Percentiles rank a stretch among this genome's conserved stretches.
phyloP scores from a whole-genome alignment of 257 asterid genomes.

The Fraxinus pennsylvanica region DNA sequence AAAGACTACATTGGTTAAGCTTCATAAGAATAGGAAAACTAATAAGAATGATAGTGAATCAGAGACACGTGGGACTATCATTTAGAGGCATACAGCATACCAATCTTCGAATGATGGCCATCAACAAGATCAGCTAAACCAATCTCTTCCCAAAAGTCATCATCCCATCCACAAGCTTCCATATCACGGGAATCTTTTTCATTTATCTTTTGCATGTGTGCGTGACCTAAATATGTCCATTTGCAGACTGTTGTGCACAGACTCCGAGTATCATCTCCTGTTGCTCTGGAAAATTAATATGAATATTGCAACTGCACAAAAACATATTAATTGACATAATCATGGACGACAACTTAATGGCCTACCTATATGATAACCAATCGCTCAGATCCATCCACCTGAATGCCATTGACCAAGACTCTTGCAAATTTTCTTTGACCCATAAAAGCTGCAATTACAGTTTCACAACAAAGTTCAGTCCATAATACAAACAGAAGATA shows the following conservation, averaged over 20 bases:
- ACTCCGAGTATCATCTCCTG: slow-evolving; percentile 99
- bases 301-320: slow-evolving; percentile 10
- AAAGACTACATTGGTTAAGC: neutral
- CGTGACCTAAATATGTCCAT: slow-evolving; percentile 98
- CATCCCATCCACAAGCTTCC: slow-evolving; percentile 99
- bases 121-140: slow-evolving; percentile 95
- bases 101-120: slow-evolving; percentile 93
- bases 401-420: slow-evolving; percentile 89
- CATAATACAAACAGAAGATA: slow-evolving; percentile 12
- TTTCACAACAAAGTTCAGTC: slow-evolving; percentile 29
- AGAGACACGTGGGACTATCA: neutral
- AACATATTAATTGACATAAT: slow-evolving; percentile 15
- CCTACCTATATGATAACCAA: slow-evolving; percentile 91
- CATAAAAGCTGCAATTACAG: slow-evolving; percentile 74
- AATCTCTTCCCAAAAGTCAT: slow-evolving; percentile 93
- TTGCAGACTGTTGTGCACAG: slow-evolving; percentile 97
- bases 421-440: slow-evolving; percentile 92
- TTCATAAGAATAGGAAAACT: neutral
- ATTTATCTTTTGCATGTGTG: slow-evolving; percentile 80
- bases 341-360: neutral
- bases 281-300: slow-evolving; percentile 58
- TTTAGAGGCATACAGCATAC: slow-evolving; percentile 49
- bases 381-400: slow-evolving; percentile 99
- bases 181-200: slow-evolving; percentile 75
- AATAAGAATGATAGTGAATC: neutral